These are phyloP conservation scores for Populus hybrid DNA, from an alignment of 441 rosid species.

Conservation along the genomic window DNA sequence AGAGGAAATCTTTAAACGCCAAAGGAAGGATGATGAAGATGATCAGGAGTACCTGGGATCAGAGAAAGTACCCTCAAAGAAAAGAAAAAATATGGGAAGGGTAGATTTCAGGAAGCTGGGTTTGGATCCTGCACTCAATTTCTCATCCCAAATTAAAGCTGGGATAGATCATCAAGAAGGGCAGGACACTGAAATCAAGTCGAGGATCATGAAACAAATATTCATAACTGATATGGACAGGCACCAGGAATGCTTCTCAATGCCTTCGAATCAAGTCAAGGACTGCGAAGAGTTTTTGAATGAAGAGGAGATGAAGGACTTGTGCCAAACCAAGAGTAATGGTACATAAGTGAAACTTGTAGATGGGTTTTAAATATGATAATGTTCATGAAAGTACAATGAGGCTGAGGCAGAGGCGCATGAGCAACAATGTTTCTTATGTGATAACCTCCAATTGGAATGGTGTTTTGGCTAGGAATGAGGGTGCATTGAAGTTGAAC, in stretches of 20 bases:
- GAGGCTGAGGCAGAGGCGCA: not conserved
- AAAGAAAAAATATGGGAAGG: not conserved
- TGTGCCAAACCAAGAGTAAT: not conserved
- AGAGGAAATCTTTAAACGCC: not conserved
- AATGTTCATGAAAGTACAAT: not conserved
- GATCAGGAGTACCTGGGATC: not conserved
- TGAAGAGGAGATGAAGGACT: not conserved
- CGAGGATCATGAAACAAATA: not conserved
- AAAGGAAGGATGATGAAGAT: not conserved
- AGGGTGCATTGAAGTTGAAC: not conserved
- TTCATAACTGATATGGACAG: not conserved
- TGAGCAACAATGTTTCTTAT: not conserved
- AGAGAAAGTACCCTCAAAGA: not conserved
- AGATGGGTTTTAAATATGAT: not conserved
- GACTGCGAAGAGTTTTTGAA: not conserved
- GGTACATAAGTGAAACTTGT: not conserved
- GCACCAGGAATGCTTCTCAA: not conserved
- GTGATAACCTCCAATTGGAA: not conserved
- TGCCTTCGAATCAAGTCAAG: not conserved
- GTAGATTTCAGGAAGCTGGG: not conserved
- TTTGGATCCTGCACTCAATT: not conserved
- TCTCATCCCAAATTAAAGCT: not conserved
- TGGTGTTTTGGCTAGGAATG: not conserved
- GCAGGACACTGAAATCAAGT: not conserved
- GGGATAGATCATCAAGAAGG: not conserved